Base-by-base conservation (phyloP, 73 alveolate species). In the Paramecium pentaurelia region DNA sequence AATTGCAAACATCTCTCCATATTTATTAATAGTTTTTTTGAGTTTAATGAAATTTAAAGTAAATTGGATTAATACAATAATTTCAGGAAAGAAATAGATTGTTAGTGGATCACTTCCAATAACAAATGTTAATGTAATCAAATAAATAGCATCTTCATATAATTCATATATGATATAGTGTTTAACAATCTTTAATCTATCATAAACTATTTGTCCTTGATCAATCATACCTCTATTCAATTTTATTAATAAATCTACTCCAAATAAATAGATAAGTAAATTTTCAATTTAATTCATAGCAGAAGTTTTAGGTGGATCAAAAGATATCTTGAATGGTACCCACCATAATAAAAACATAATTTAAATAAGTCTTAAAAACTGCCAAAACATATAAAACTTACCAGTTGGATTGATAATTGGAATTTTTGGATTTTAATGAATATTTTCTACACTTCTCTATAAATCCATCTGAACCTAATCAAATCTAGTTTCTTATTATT, bases 261-360 rank as follows among this genome's bases (percentile, higher is more conserved):
- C 32, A 18, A 71, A 71, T 71, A 71, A 16, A 36, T 32, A 32
- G 2, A 71, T 18, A 2, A 71, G 32, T 47, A 71, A 12, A 2
- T 12, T 18, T 71, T 71, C 86, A 28, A 71, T 36, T 32, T 32
- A 71, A 2, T 9, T 34, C 40, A 38, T 36, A 14, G 54, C 34
- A 4, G 28, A 30, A 20, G 6, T 8, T 4, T 71, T 18, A 28
- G 86, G 45, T 3, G 80, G 90, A 22, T 37, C 38, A 32, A 77
- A 77, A 42, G 73, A 77, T 42, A 77, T 44, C 22, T 77, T 77
- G 27, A 77, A 77, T 8, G 90, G 90, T 25, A 44, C 71, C 90
- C 90, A 77, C 80, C 80, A 60, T 45, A 60, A 25, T 60, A 4
- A 60, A 22, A 22, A 22, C 25, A 22, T 22, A 22, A 22, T 22